Percentiles rank a stretch among this genome's conserved stretches.
Conservation (phyloP, 148 eudicot genomes). For the Chenopodium berlandieri region DNA sequence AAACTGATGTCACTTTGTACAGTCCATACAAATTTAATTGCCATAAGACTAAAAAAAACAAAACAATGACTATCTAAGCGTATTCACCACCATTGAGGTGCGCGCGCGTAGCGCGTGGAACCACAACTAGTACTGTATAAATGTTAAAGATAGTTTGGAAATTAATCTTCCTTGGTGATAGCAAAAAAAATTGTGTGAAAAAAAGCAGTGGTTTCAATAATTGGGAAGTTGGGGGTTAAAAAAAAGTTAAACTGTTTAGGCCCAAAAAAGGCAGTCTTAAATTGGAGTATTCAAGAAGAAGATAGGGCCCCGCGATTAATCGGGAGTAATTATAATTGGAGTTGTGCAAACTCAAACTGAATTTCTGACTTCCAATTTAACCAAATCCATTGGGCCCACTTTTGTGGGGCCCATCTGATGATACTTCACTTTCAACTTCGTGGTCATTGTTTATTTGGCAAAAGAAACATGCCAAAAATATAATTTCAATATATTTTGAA, state of each 20-base stretch:
- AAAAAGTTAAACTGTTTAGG: no score
- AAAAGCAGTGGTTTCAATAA: background rate
- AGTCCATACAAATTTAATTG: no score
- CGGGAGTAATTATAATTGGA: slow-evolving; percentile 28
- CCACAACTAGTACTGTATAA: no score
- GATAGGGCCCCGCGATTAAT: slow-evolving; percentile 22
- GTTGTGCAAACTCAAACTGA: background rate
- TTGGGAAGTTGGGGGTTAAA: background rate
- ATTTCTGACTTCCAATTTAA: slow-evolving; percentile 4
- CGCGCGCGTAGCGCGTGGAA: no score
- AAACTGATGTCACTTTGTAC: no score
- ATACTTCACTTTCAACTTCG: slow-evolving; percentile 15
- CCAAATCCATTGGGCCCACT: slow-evolving; percentile 9
- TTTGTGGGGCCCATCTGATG: slow-evolving; percentile 14
- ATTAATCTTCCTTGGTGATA: background rate
- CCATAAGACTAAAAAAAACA: no score
- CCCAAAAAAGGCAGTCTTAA: background rate
- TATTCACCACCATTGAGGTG: no score
- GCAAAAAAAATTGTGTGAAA: background rate
- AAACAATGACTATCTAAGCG: no score
- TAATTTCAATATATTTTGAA: no score
- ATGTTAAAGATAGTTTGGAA: background rate
- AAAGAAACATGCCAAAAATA: background rate
- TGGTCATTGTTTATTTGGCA: background rate
- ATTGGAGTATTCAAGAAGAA: background rate